These are phyloP conservation scores for Terfezia boudieri DNA, from an alignment of 495 filamentous ascomycete genomes.

Conservation along the genomic window DNA sequence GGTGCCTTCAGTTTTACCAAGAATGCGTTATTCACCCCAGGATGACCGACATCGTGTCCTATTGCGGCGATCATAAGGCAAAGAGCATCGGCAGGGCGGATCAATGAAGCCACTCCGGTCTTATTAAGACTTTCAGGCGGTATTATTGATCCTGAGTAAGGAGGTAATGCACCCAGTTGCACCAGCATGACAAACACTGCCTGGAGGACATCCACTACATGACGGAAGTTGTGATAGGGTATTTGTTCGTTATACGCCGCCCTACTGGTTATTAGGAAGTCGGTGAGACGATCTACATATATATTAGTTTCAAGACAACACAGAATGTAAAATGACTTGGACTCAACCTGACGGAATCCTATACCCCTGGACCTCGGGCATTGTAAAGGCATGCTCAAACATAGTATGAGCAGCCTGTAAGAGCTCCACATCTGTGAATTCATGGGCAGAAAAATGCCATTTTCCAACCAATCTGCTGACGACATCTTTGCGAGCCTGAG, in stretches of 20 bases:
- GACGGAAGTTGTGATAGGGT: slow-evolving; percentile 97
- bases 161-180: slow-evolving; percentile 52
- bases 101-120: slow-evolving; percentile 18
- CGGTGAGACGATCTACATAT: slow-evolving; percentile 37
- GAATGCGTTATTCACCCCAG: slow-evolving; percentile 95
- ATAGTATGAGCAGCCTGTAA: slow-evolving; percentile 58
- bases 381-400: slow-evolving; percentile 65
- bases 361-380: slow-evolving; percentile 64
- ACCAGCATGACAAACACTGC: slow-evolving; percentile 84
- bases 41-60: slow-evolving; percentile 92
- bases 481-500: slow-evolving; percentile 32
- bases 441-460: slow-evolving; percentile 78
- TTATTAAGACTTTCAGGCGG: slow-evolving; percentile 11
- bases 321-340: not conserved
- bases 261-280: slow-evolving; percentile 63
- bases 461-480: slow-evolving; percentile 48
- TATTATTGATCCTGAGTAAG: slow-evolving; percentile 23
- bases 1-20: slow-evolving; percentile 80
- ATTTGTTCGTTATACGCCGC: slow-evolving; percentile 85
- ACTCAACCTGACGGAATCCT: slow-evolving; percentile 46
- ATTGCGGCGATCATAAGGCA: slow-evolving; percentile 84
- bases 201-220: slow-evolving; percentile 89
- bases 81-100: slow-evolving; percentile 67
- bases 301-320: not conserved
- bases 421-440: slow-evolving; percentile 73